phyloP scores from a whole-genome alignment of 495 filamentous ascomycete species.

The Penicillium flavigenum region DNA sequence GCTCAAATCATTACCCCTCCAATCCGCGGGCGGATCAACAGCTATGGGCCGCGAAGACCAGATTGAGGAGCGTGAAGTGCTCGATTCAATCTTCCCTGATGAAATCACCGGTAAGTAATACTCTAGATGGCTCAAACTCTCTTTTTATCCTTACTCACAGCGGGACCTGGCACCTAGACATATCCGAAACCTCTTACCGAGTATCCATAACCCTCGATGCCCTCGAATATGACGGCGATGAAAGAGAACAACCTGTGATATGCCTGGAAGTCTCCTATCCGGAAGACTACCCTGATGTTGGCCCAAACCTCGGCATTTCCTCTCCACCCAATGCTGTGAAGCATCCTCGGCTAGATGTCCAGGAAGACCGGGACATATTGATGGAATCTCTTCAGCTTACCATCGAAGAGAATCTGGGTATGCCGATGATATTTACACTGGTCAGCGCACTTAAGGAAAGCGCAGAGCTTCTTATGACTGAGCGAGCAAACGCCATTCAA shows the following conservation, averaged over 20 bases:
- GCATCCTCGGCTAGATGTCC: constrained; percentile 60
- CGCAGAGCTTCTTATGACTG: constrained; percentile 73
- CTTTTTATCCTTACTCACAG: constrained; percentile 6
- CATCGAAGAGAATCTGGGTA: constrained; percentile 87
- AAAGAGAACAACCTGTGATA: constrained; percentile 52
- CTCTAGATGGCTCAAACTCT: too few species aligned
- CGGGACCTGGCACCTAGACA: constrained; percentile 53
- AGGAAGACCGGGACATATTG: constrained; percentile 68
- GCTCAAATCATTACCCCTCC: constrained; percentile 33
- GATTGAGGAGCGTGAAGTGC: constrained; percentile 91
- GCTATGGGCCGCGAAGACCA: constrained; percentile 94
- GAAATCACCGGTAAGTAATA: constrained; percentile 78
- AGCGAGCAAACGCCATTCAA: constrained; percentile 63
- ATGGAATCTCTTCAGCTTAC: constrained; percentile 65
- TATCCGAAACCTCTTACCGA: constrained; percentile 81
- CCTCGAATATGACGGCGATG: constrained; percentile 57
- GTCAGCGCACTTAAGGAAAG: constrained; percentile 82
- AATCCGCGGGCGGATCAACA: constrained; percentile 35
- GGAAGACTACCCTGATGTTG: constrained; percentile 79
- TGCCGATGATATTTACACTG: constrained; percentile 97
- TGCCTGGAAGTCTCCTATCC: constrained; percentile 83
- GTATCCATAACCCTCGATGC: constrained; percentile 80
- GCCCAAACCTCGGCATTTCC: constrained; percentile 74
- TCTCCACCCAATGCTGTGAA: constrained; percentile 66
- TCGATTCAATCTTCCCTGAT: constrained; percentile 97